Percentiles rank a stretch among this genome's conserved stretches.
These are phyloP conservation scores for Ensete ventricosum DNA, from an alignment of 176 grass and related monocot genomes.

Conservation along the genomic window DNA sequence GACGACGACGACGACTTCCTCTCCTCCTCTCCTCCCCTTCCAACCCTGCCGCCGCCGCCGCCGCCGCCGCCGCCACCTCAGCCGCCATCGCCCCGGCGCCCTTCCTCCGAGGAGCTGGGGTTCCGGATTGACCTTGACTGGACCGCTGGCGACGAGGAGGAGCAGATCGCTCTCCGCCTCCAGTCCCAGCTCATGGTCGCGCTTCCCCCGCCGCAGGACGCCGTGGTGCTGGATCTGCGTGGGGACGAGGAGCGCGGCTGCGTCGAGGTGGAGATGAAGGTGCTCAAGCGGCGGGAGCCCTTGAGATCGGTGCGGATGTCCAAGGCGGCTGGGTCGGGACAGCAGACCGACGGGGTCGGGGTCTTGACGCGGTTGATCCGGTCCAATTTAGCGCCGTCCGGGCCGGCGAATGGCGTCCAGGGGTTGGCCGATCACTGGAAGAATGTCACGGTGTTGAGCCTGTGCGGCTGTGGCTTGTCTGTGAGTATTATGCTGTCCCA, in stretches of 20 bases:
- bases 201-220: constrained; percentile 69
- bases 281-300: constrained; percentile 62
- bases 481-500: constrained; percentile 29
- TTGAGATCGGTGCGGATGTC: constrained; percentile 55
- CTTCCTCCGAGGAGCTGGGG: constrained; percentile 34
- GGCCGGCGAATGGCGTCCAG: constrained; percentile 37
- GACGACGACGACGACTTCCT: neutral
- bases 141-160: constrained; percentile 75
- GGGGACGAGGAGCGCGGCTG: constrained; percentile 18
- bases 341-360: constrained; percentile 60
- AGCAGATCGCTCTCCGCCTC: constrained; percentile 77
- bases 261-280: constrained; percentile 62
- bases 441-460: constrained; percentile 38
- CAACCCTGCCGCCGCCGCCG: constrained; percentile 9
- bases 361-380: constrained; percentile 66
- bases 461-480: constrained; percentile 75
- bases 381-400: constrained; percentile 52
- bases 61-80: constrained; percentile 9
- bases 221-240: constrained; percentile 55
- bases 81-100: neutral
- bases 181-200: constrained; percentile 95
- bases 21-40: constrained; percentile 18
- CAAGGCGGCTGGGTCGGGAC: constrained; percentile 51
- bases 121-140: constrained; percentile 87
- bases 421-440: constrained; percentile 82